Evolutionary conservation across 2,329 filamentous ascomycete genomes (phyloP), one percentile per base, ranked within the genome.

Genomic region (Aspergillus unguis): DNA sequence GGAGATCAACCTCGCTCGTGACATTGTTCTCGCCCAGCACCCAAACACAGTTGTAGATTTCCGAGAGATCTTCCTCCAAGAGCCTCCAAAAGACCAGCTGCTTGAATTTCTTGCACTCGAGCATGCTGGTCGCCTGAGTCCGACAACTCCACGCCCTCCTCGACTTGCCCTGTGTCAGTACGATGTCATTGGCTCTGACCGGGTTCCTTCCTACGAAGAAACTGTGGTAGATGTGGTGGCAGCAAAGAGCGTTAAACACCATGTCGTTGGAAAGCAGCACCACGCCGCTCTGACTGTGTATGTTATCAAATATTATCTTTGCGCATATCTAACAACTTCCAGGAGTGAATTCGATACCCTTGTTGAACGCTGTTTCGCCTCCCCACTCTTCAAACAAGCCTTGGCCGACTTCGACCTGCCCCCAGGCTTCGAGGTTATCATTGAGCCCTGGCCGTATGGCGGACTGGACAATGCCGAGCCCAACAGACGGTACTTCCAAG

Each of bases 371-470:
- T 82, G 80, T 56, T 74, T 77, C 49, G 70, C 71, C 29, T 84
- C 80, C 2, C 75, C 77, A 3, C 61, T 77, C 17, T 84, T 83
- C 58, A 73, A 80, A 60, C 65, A 76, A 49, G 78, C 77, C 1
- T 62, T 81, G 6, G 71, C 75, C 1, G 75, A 81, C 36, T 77
- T 81, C 51, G 70, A 78, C 31, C 66, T 83, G 2, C 80, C 80
- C 1, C 75, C 80, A 52, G 80, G 79, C 0, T 83, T 82, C 53
- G 77, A 80, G 46, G 68, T 81, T n/a, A 71, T 78, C 3, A 73
- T 82, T 53, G 80, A 81, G 59, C 80, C 80, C 29, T 82, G 77
- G 77, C 79, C 80, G 4, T 82, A 82, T 61, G 80, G 80, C 31
- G 79, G 80, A n/a, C 67, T 76, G 8, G 76, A 80, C 45, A 59